These are phyloP conservation scores for Lenwebbia sp. DNA, from an alignment of 345 rosid species.

Conservation along the genomic window DNA sequence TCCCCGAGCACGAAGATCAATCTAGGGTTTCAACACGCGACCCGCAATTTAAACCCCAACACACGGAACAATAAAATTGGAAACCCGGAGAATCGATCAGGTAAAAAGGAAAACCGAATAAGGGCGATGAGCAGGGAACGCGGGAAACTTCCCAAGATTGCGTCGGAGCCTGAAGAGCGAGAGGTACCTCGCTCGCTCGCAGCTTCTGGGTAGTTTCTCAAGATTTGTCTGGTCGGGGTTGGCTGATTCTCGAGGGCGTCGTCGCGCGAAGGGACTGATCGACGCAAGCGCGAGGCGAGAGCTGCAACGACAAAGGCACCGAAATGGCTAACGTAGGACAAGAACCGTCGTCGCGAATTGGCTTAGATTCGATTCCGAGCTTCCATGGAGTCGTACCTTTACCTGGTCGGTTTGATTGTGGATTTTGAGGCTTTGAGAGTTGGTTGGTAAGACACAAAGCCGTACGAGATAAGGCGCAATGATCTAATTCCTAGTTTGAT, in stretches of 20 bases:
- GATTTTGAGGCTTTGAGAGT: neutral
- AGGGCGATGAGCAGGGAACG: neutral
- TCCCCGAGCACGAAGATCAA: neutral
- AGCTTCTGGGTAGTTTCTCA: slow-evolving; percentile 6
- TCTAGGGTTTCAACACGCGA: neutral
- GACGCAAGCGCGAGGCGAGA: neutral
- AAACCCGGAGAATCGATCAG: neutral
- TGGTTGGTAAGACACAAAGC: neutral
- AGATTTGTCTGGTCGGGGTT: neutral
- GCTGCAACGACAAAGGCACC: neutral
- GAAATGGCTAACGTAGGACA: neutral
- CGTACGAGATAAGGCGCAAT: neutral
- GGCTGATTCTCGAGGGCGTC: neutral
- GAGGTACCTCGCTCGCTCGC: neutral
- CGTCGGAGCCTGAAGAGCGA: neutral
- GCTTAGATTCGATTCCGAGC: neutral
- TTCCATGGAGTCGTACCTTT: neutral
- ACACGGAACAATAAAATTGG: neutral
- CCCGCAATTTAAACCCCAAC: neutral
- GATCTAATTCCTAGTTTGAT: neutral
- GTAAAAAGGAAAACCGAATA: neutral
- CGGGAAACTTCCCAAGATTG: neutral
- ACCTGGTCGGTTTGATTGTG: neutral
- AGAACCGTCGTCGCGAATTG: neutral
- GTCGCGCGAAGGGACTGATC: neutral